A percentile compares a stretch with the other conserved stretches of the same genome.
Conservation (phyloP, 2,329 filamentous ascomycete genomes). For the Fusarium foetens region DNA sequence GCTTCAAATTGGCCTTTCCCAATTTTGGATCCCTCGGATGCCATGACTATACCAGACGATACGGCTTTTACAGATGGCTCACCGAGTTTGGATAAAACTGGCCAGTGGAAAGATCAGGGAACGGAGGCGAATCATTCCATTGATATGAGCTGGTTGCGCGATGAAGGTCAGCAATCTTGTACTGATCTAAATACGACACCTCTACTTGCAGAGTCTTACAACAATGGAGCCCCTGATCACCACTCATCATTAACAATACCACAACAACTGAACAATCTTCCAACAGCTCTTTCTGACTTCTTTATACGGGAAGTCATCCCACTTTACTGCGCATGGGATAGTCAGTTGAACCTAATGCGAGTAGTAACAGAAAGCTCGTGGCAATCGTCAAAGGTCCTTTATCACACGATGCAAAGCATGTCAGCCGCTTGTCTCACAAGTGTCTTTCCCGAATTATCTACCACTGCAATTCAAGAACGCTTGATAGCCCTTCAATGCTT, state of each 20-base stretch:
- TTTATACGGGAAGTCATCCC: neutral
- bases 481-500: neutral
- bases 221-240: fast-evolving
- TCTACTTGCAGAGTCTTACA: neutral
- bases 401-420: neutral
- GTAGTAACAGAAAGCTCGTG: neutral
- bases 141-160: neutral
- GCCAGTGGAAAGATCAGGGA: fast-evolving
- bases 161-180: fast-evolving
- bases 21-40: fast-evolving
- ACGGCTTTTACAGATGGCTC: fast-evolving
- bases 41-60: neutral
- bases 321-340: neutral
- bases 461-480: neutral
- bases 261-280: neutral
- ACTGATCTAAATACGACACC: neutral
- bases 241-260: too few relatives aligned
- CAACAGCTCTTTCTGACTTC: neutral
- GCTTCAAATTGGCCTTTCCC: neutral
- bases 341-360: neutral
- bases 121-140: neutral
- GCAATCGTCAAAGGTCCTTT: neutral
- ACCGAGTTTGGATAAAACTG: fast-evolving
- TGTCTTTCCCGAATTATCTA: neutral
- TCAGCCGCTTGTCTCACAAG: neutral